Percentiles rank a stretch among this genome's conserved stretches.
Evolutionary conservation across 805 yeast species (phyloP).

Genomic region (Sugiyamaella mastotermitis): DNA sequence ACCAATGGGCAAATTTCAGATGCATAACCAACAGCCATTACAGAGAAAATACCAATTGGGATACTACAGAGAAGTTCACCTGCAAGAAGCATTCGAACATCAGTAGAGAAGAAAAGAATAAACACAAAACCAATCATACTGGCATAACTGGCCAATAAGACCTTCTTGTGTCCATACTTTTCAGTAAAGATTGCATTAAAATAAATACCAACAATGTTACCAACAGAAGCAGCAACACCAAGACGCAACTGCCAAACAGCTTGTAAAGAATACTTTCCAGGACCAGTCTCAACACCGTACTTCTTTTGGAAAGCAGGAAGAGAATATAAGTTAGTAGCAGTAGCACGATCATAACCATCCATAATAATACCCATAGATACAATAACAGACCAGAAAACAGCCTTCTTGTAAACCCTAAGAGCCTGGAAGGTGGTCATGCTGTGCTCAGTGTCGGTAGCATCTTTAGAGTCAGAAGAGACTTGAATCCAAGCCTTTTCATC

Average conservation of each 20-base stretch:
- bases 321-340: constrained; percentile 35
- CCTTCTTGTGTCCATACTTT: constrained; percentile 37
- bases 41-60: constrained; percentile 48
- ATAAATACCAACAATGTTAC: constrained; percentile 36
- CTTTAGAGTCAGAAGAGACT: constrained; percentile 5
- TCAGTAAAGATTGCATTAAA: constrained; percentile 38
- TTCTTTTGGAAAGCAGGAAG: constrained; percentile 38
- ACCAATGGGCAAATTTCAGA: constrained; percentile 49
- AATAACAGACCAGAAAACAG: constrained; percentile 41
- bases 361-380: constrained; percentile 39
- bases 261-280: constrained; percentile 29
- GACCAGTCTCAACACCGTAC: constrained; percentile 33
- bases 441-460: constrained; percentile 22
- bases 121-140: constrained; percentile 32
- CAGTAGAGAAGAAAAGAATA: constrained; percentile 39
- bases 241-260: constrained; percentile 39
- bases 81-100: constrained; percentile 30
- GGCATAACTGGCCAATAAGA: constrained; percentile 31
- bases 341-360: constrained; percentile 43
- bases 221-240: constrained; percentile 23
- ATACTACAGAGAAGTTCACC: constrained; percentile 35
- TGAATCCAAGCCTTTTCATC: constrained; percentile 8
- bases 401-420: constrained; percentile 35
- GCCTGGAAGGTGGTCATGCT: constrained; percentile 29
- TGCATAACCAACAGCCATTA: constrained; percentile 45